Percentiles rank a stretch among this genome's conserved stretches.
These are phyloP conservation scores for Alternaria longipes DNA, from an alignment of 2,329 filamentous ascomycete species.

Conservation along the genomic window DNA sequence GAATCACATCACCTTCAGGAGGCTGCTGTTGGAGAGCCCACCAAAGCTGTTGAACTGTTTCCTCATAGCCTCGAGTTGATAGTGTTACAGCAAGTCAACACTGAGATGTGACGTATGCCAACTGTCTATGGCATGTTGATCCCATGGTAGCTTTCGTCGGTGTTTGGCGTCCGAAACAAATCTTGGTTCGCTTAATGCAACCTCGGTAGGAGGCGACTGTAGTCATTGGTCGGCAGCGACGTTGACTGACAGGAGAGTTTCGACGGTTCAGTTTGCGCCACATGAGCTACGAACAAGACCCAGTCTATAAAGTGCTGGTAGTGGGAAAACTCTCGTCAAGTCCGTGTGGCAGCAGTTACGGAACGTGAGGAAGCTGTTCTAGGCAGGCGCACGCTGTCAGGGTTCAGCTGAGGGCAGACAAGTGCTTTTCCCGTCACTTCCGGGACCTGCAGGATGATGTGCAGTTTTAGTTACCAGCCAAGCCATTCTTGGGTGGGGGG, in stretches of 20 bases:
- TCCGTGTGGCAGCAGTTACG: not conserved
- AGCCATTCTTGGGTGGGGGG: not conserved
- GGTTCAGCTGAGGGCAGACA: not conserved
- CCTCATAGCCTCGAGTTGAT: not conserved
- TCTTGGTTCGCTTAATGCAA: slow-evolving; percentile 3
- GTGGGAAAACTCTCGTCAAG: not conserved
- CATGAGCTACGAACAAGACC: not conserved
- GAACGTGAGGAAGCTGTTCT: not conserved
- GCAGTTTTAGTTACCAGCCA: not conserved
- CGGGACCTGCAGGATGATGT: slow-evolving; percentile 3
- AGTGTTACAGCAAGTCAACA: not conserved
- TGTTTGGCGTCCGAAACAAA: slow-evolving; percentile 13
- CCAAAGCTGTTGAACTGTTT: not conserved
- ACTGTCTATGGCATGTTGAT: slow-evolving; percentile 1
- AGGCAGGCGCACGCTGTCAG: not conserved
- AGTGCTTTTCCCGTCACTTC: not conserved
- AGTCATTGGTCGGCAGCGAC: not conserved
- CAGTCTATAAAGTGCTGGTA: not conserved
- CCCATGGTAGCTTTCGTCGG: slow-evolving; percentile 11
- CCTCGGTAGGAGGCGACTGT: not conserved
- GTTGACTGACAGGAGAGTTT: slow-evolving; percentile 5
- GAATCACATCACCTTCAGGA: not conserved
- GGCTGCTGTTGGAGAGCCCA: not conserved
- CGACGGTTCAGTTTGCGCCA: not conserved
- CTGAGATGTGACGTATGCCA: not conserved